These are phyloP conservation scores for Stachybotrys chlorohalonatus DNA, from an alignment of 2,329 filamentous ascomycete species.

Conservation along the genomic window DNA sequence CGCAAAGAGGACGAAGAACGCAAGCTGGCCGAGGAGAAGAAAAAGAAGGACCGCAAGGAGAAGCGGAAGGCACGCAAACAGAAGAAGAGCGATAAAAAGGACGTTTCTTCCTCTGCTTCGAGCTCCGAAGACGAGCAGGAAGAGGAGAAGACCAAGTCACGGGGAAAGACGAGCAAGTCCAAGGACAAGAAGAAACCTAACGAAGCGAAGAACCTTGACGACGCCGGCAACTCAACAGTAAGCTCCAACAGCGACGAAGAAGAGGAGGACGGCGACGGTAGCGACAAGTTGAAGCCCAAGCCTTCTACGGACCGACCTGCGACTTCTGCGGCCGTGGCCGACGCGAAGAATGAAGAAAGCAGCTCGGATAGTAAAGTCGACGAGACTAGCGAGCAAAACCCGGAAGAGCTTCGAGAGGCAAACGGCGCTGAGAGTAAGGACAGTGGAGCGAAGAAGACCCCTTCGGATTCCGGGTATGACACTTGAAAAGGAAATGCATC, in stretches of 20 bases:
- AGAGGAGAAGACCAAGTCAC: constrained; percentile 9
- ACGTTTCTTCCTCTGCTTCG: constrained; percentile 3
- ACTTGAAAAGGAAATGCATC: constrained; percentile 4
- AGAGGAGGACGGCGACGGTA: constrained; percentile 5
- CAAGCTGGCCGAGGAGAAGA: constrained; percentile 21
- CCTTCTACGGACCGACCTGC: neutral
- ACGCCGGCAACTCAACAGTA: neutral
- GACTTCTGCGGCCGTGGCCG: neutral
- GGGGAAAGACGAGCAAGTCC: constrained; percentile 8
- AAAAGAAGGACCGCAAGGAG: constrained; percentile 19
- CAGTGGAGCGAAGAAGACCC: constrained; percentile 3
- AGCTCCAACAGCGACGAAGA: neutral
- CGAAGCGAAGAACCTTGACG: neutral
- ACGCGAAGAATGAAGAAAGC: neutral
- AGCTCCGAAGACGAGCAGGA: constrained; percentile 14
- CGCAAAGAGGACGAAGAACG: constrained; percentile 26
- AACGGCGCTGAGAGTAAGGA: neutral
- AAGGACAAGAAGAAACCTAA: constrained; percentile 4
- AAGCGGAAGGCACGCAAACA: constrained; percentile 9
- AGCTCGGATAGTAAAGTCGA: neutral
- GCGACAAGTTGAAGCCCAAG: neutral
- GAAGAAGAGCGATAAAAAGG: constrained; percentile 10
- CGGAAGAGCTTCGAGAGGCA: neutral
- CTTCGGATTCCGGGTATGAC: constrained; percentile 24
- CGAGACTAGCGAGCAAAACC: constrained; percentile 5